phyloP scores from a whole-genome alignment of 1,284 basidiomycete species.

The Cutaneotrichosporon sp. region DNA sequence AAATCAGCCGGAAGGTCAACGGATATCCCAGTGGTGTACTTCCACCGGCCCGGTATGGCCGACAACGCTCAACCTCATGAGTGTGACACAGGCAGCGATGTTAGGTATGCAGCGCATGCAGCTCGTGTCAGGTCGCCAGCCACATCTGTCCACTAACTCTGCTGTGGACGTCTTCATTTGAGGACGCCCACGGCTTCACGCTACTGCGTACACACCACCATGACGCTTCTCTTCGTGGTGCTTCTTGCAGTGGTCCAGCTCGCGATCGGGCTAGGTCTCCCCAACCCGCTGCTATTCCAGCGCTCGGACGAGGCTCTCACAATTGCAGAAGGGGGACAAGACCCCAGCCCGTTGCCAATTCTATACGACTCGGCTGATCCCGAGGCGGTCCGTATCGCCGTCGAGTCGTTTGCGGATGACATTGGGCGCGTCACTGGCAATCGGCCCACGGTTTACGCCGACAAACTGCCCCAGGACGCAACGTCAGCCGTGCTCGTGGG shows the following conservation, averaged over 20 bases:
- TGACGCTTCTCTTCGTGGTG: not conserved
- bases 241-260: not conserved
- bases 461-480: conserved; percentile 8
- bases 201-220: not conserved
- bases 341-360: conserved; percentile 5
- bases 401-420: conserved; percentile 58
- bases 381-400: conserved; percentile 55
- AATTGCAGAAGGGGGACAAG: not conserved
- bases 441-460: conserved; percentile 44
- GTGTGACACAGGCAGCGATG: too few species aligned
- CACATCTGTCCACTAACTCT: too few species aligned
- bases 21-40: too few species aligned
- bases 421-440: conserved; percentile 57
- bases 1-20: too few species aligned
- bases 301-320: conserved; percentile 2
- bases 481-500: conserved; percentile 60
- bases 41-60: too few species aligned
- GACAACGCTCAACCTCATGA: too few species aligned
- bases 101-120: too few species aligned
- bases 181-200: too few species aligned
- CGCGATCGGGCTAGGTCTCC: not conserved
- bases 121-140: too few species aligned
- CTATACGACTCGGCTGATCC: conserved; percentile 11
- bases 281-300: conserved; percentile 7
- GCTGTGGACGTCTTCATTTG: too few species aligned